Conservation (phyloP, 1,139 yeast species). For the Taphrina communis region DNA sequence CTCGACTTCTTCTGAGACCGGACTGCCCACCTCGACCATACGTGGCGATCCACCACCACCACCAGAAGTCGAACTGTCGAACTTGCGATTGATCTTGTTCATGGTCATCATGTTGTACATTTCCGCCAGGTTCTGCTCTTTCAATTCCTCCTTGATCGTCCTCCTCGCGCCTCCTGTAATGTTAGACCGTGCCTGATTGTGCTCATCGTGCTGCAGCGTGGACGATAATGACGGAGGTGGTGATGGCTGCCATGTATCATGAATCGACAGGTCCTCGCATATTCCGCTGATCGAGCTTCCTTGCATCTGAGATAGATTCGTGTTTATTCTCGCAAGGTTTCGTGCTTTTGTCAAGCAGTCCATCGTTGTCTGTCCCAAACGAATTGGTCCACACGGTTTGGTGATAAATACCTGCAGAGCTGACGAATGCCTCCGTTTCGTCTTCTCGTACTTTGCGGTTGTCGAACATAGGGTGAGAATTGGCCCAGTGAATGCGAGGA, state of each 20-base stretch:
- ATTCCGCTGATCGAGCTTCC: neutral
- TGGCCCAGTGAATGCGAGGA: constrained; percentile 14
- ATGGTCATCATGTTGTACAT: constrained; percentile 4
- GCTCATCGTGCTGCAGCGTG: neutral
- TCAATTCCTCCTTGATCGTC: constrained; percentile 16
- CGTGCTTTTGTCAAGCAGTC: constrained; percentile 9
- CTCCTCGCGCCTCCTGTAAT: constrained; percentile 22
- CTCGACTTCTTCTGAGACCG: neutral
- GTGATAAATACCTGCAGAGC: constrained; percentile 19
- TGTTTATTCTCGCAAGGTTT: constrained; percentile 8
- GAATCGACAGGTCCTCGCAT: neutral
- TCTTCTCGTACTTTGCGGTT: constrained; percentile 20
- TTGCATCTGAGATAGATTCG: neutral
- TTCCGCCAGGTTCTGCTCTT: constrained; percentile 24
- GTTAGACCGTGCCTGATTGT: neutral
- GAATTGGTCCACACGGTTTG: constrained; percentile 32
- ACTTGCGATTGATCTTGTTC: neutral
- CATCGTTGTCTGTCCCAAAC: constrained; percentile 15
- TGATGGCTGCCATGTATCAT: neutral
- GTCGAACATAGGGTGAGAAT: constrained; percentile 13
- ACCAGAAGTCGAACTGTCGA: neutral
- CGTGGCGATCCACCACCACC: neutral
- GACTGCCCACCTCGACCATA: neutral
- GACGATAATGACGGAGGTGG: constrained; percentile 8
- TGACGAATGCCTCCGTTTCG: neutral